These are phyloP conservation scores for Psidium friedrichsthalianum DNA, from an alignment of 345 rosid species.

Conservation along the genomic window DNA sequence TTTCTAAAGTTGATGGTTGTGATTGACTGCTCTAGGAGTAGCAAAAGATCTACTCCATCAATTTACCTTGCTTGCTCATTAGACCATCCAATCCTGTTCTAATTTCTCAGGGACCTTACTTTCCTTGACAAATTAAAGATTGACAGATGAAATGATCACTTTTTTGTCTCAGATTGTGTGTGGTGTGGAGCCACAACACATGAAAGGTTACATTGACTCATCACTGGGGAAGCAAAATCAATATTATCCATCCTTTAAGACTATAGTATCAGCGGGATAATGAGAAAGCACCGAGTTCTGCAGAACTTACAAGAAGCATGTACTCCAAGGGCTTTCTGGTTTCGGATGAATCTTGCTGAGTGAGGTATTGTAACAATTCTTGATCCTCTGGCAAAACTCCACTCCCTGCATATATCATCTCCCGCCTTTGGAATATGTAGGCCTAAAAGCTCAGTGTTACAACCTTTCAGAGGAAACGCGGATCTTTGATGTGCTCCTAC, in stretches of 20 bases:
- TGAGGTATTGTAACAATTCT: conserved; percentile 20
- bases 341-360: conserved; percentile 2
- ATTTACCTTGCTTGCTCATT: neutral
- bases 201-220: neutral
- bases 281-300: neutral
- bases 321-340: conserved; percentile 21
- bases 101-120: neutral
- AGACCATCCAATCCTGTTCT: neutral
- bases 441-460: conserved; percentile 9
- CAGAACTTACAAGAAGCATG: conserved; percentile 69
- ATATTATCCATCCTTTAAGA: neutral
- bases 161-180: neutral
- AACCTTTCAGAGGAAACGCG: conserved; percentile 15
- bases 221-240: neutral
- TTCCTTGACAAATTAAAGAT: neutral
- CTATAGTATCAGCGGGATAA: neutral
- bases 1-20: neutral
- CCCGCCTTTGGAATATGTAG: conserved; percentile 13
- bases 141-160: neutral
- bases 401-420: conserved; percentile 10
- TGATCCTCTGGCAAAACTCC: conserved; percentile 63
- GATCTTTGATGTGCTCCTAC: conserved; percentile 11
- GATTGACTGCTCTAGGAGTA: neutral
- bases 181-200: neutral
- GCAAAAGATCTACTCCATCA: neutral